A percentile compares a stretch with the other conserved stretches of the same genome.
Evolutionary conservation across 345 rosid species (phyloP).

Genomic region (Triadica sebifera): DNA sequence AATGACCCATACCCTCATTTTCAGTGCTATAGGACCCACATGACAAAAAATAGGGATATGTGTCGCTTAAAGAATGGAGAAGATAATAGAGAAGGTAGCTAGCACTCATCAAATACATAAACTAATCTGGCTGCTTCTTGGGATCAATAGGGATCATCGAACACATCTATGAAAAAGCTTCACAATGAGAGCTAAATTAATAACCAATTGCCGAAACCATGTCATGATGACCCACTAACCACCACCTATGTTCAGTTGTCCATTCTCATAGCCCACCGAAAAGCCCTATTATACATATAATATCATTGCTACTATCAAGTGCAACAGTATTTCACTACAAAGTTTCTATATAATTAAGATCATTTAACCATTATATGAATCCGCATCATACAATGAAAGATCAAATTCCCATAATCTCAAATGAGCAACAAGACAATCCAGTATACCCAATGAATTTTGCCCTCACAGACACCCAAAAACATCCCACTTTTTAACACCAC

Average conservation of each 20-base stretch:
- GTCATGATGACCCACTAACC: neutral
- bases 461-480: neutral
- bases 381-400: neutral
- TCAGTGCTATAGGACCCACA: too few species aligned
- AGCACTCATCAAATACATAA: too few species aligned
- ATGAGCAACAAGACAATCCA: constrained; percentile 7
- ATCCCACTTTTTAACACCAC: neutral
- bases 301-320: neutral
- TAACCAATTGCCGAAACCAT: neutral
- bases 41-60: too few species aligned
- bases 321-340: neutral
- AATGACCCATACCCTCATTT: too few species aligned
- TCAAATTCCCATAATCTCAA: neutral
- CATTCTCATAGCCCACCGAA: neutral
- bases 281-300: neutral
- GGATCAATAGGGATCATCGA: neutral
- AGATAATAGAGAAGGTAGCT: too few species aligned
- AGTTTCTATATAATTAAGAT: neutral
- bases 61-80: too few species aligned
- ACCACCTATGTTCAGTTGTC: neutral
- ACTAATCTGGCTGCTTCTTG: neutral
- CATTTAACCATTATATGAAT: neutral
- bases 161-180: neutral
- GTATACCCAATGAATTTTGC: neutral
- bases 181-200: neutral